phyloP scores from a whole-genome alignment of 306 rosid species.

The Vigna unguiculata region DNA sequence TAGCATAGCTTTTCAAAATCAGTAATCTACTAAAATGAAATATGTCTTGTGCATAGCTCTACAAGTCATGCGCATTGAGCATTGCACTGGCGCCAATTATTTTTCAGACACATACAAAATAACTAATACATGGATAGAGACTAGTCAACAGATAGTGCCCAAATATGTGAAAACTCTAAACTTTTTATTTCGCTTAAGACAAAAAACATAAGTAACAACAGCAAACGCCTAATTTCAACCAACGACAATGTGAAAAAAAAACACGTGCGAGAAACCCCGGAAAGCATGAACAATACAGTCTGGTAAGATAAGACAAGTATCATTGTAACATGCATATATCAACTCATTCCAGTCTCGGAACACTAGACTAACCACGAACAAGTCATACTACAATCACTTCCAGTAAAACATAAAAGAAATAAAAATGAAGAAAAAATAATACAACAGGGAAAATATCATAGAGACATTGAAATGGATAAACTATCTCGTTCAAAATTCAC shows the following conservation, averaged over 20 bases:
- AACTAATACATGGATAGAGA: conserved; percentile 8
- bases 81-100: conserved; percentile 10
- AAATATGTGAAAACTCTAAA: background rate
- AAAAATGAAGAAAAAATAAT: background rate
- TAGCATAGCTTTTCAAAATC: background rate
- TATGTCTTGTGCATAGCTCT: background rate
- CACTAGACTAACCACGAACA: background rate
- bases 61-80: background rate
- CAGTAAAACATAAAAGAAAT: background rate
- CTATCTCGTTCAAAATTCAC: background rate
- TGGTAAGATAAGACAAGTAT: background rate
- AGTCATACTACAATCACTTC: background rate
- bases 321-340: background rate
- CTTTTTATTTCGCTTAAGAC: background rate
- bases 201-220: conserved; percentile 12
- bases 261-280: background rate
- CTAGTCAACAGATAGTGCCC: conserved; percentile 8
- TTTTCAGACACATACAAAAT: background rate
- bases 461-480: background rate
- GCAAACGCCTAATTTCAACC: conserved; percentile 24
- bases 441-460: background rate
- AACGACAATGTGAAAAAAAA: background rate
- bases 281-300: background rate
- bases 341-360: background rate
- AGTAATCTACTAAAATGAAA: conserved; percentile 18